Base-by-base conservation (phyloP, 352 stramenopile genomes). In the Phytophthora capsici region DNA sequence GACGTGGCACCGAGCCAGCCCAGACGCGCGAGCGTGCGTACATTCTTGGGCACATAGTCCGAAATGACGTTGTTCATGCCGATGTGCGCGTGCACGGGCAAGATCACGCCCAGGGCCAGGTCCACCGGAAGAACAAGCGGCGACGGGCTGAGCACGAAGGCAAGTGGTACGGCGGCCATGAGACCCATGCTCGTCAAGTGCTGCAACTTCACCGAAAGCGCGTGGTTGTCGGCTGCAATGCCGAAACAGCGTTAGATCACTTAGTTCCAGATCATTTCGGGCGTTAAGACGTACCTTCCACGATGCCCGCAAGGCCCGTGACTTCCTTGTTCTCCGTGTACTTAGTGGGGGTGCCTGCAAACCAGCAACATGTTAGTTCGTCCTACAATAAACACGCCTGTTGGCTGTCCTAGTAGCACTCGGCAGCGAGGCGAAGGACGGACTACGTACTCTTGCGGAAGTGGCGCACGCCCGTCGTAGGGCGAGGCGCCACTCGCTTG, bases 61-160 rank as follows among this genome's bases (percentile, higher is more conserved):
- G 90, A 96, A 47, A 94, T 90, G 56, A 98, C 93, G 71, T 96
- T 92, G 82, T 98, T 98, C 78, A 98, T 89, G 48, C 95, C 93
- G 48, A 98, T 96, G 82, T 97, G 95, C 30, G 78, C 80, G 75
- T 98, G 95, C 37, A 94, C 76, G 3, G 93, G 84, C 66, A 98
- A 82, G 43, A 94, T 77, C 38, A 89, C 80, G 41, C 89, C 82
- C 14, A 98, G 65, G 40, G 83, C 75, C 45, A 90, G 69, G 69
- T 96, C 89, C 44, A 96, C 84, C 3, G 88, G 86, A 32, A 92
- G 34, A 48, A 71, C 73, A 20, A 95, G 60, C 23, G 76, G 48
- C 64, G 87, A 95, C n/a, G 87, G 87, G 62, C 83, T 93, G 50
- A 93, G 67, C 40, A 91, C 68, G 52, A 93, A 85, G 43, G 87